phyloP scores from a whole-genome alignment of 1,284 basidiomycete species.

The Phellinidium pouzarii region DNA sequence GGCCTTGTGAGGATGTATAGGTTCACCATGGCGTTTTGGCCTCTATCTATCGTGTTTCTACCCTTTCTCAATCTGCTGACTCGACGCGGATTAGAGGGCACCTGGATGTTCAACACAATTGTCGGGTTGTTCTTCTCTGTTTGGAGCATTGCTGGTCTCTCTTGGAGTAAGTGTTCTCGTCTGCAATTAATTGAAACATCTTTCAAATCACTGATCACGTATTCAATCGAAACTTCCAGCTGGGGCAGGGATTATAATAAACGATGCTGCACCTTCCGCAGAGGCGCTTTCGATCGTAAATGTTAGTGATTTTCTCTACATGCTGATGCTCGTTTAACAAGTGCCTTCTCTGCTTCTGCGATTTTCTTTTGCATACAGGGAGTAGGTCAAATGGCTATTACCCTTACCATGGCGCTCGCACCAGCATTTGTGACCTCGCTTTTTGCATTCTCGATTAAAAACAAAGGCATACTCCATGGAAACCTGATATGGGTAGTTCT shows the following conservation, averaged over 20 bases:
- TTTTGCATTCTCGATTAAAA: conserved; percentile 21
- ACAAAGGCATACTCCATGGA: conserved; percentile 7
- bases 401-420: conserved; percentile 20
- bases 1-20: conserved; percentile 20
- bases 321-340: background rate
- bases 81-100: conserved; percentile 10
- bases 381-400: conserved; percentile 19
- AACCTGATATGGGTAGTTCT: conserved; percentile 15
- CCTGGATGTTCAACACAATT: conserved; percentile 16
- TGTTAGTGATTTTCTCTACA: conserved; percentile 9
- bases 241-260: conserved; percentile 18
- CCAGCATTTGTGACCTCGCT: conserved; percentile 22
- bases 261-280: conserved; percentile 20
- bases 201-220: too few relatives aligned
- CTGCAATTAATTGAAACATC: too few relatives aligned
- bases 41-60: conserved; percentile 20
- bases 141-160: conserved; percentile 15
- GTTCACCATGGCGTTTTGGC: conserved; percentile 18
- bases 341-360: too few relatives aligned
- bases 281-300: conserved; percentile 21
- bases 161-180: conserved; percentile 15
- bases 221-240: too few relatives aligned
- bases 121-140: conserved; percentile 17
- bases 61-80: conserved; percentile 22
- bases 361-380: too few relatives aligned